Evolutionary conservation across 2,329 filamentous ascomycete species (phyloP), one percentile per base, ranked within the genome.

Genomic region (Ceratocystis eucalypticola): DNA sequence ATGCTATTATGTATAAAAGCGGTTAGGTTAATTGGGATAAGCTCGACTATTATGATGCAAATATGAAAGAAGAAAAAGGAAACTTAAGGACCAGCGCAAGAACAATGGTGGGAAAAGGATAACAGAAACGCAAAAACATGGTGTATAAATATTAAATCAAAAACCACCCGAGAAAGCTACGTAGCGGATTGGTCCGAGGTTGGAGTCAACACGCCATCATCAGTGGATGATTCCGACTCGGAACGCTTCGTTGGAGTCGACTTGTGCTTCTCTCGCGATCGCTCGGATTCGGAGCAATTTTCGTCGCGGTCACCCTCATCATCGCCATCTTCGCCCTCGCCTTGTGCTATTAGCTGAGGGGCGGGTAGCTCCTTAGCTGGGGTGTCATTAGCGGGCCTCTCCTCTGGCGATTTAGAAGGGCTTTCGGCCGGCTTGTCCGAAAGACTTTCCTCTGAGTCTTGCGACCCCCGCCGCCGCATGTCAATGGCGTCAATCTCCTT

Each of bases 391-490:
- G 37, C 8, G 10, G 37, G 8, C 8, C 37, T 41, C 37, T 41
- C 37, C 37, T 41, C 37, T n/a, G 33, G 37, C 61, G 20, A 20
- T 2, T 62, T 17, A 5, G 61, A 20, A 20, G 37, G 37, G 8
- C 22, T 22, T 20, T 15, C 20, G 2, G 33, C 12, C 8, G 37
- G 12, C 3, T 22, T 41, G 17, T 17, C 20, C 61, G 8, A 15
- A 41, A 28, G n/a, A 12, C 25, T 45, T 6, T 74, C n/a, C 86
- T 79, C 30, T 3, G 55, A 59, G 30, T 59, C 55, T 33, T 59
- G 55, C 22, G 55, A 59, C 2, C 30, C 25, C 15, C 55, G 55
- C 8, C 55, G 55, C 15, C 22, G 78, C 71, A 88, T 85, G 65
- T 72, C 72, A 20, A 71, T 62, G 61, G 45, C 44, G 41, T 65